Base-by-base conservation (phyloP, 2,329 filamentous ascomycete genomes). In the Neofusicoccum ribis region DNA sequence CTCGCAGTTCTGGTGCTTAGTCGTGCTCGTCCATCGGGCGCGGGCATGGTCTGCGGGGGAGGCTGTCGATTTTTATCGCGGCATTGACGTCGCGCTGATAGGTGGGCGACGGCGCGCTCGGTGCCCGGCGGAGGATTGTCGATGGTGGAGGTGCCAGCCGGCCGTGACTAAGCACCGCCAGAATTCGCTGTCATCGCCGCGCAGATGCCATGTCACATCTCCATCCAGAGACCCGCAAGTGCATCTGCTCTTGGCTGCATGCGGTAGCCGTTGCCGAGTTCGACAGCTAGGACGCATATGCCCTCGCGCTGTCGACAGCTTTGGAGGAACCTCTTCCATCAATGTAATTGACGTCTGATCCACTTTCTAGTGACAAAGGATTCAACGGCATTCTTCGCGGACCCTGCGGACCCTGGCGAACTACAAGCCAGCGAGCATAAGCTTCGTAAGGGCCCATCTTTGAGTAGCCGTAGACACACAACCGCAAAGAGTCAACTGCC, bases 21-120 rank as follows among this genome's bases (percentile, higher is more conserved):
- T 46, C 43, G 56, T 31, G 27, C 27, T 1, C 5, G 27, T 37
- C 56, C 56, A 60, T 60, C 41, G 31, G 56, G 43, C 6, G 43
- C 56, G n/a, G 31, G 41, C 43, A 60, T 60, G 12, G 43, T 15
- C 36, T 60, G 56, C 41, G 56, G 56, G 52, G 31, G n/a, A 37
- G 31, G n/a, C 15, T 36, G n/a, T 41, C 56, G 27, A 47, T 49
- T 60, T 39, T 60, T 47, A 47, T 60, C 5, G 43, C 43, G 27
- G 56, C 27, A 37, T 20, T 36, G 31, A 47, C 14, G n/a, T 37
- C n/a, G 56, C 31, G 43, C 56, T 60, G 56, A 60, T 60, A 60
- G 56, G 56, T 47, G 54, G 54, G 34, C 20, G 36, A 8, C 20
- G 36, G 39, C 37, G 52, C 5, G 46, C 3, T 47, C 56, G 41